Conservation (phyloP, 1,284 basidiomycete species). For the Phellinidium pouzarii region DNA sequence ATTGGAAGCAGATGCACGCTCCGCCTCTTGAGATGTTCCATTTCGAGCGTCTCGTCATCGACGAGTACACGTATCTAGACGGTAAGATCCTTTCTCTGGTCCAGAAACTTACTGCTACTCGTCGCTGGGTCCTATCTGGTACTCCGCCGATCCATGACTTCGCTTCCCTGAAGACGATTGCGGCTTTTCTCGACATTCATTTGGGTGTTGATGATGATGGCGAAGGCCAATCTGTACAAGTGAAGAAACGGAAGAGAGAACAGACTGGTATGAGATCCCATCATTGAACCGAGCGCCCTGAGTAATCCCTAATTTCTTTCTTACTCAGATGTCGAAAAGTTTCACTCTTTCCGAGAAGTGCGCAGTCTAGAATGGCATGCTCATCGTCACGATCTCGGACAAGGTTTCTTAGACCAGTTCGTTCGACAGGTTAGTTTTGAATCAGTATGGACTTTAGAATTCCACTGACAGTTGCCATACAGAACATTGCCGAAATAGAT, state of each 20-base stretch:
- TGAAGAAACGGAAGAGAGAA: constrained; percentile 77
- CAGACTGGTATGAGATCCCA: constrained; percentile 56
- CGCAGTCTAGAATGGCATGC: constrained; percentile 90
- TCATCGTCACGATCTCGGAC: constrained; percentile 78
- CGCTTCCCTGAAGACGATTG: constrained; percentile 84
- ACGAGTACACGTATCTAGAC: constrained; percentile 92
- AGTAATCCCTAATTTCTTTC: constrained; percentile 13
- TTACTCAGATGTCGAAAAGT: constrained; percentile 75
- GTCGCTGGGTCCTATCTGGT: constrained; percentile 93
- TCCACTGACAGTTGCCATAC: constrained; percentile 16
- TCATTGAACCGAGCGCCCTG: constrained; percentile 9
- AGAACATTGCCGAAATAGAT: constrained; percentile 96
- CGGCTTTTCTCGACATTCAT: constrained; percentile 80
- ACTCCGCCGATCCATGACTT: constrained; percentile 93
- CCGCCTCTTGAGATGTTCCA: constrained; percentile 91
- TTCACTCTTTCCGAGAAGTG: constrained; percentile 94
- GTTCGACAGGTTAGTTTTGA: constrained; percentile 67
- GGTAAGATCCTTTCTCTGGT: constrained; percentile 77
- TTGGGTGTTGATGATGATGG: constrained; percentile 86
- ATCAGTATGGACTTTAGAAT: neutral
- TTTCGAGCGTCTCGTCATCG: constrained; percentile 83
- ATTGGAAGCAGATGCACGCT: constrained; percentile 75
- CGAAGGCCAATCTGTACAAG: constrained; percentile 68
- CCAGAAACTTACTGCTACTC: constrained; percentile 69
- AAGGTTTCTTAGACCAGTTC: constrained; percentile 77